Percentiles rank a stretch among this genome's conserved stretches.
Conservation (phyloP, 768 basidiomycete species). For the Russula sp. region DNA sequence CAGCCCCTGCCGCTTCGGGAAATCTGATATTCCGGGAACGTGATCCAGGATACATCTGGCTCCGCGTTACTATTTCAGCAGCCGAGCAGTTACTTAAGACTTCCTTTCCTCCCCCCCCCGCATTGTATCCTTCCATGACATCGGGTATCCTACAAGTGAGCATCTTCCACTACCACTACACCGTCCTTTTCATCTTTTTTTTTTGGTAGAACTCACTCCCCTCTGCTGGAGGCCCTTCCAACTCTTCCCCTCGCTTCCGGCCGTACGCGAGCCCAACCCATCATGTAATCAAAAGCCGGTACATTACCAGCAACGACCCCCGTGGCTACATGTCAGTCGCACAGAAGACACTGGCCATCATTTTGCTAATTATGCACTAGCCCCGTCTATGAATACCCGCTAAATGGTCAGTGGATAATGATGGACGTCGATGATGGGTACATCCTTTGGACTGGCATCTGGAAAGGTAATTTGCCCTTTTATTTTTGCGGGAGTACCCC, state of each 20-base stretch:
- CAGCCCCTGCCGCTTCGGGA: constrained; percentile 18
- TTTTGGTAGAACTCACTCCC: constrained; percentile 29
- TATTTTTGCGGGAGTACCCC: not conserved
- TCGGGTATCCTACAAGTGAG: constrained; percentile 29
- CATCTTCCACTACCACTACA: not conserved
- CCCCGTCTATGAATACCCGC: constrained; percentile 83
- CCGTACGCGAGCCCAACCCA: constrained; percentile 72
- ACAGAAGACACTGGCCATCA: not conserved
- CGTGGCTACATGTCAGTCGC: constrained; percentile 74
- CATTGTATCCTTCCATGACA: constrained; percentile 24
- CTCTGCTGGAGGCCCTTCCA: constrained; percentile 24
- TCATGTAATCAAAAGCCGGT: constrained; percentile 78
- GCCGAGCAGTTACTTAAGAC: constrained; percentile 20
- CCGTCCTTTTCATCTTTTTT: not conserved
- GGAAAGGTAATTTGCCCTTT: constrained; percentile 64
- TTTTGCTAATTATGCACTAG: constrained; percentile 29
- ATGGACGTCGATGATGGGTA: constrained; percentile 93
- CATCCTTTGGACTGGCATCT: constrained; percentile 88
- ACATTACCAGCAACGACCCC: constrained; percentile 86
- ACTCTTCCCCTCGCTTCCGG: constrained; percentile 38
- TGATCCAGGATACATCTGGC: constrained; percentile 14
- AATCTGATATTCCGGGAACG: constrained; percentile 19
- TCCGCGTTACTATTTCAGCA: constrained; percentile 19
- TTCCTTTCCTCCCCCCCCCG: constrained; percentile 21
- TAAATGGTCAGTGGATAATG: constrained; percentile 92